A percentile compares a stretch with the other conserved stretches of the same genome.
Conservation (phyloP, 306 rosid genomes). For the Neltuma alba region DNA sequence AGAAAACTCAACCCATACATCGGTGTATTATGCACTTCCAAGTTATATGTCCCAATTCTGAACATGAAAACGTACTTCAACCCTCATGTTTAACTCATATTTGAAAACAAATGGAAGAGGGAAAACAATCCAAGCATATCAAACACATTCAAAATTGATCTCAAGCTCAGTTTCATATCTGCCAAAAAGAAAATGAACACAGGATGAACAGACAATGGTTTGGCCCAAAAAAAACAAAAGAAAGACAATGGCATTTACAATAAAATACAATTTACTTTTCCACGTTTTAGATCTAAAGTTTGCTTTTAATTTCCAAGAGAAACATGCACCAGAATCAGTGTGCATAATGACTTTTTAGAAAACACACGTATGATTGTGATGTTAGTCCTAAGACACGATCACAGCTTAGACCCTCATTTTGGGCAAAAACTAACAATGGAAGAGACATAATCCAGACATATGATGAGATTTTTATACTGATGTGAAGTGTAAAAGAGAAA, state of each 20-base stretch:
- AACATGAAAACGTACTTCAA: neutral
- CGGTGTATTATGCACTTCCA: neutral
- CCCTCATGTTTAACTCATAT: neutral
- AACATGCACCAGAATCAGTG: constrained; percentile 13
- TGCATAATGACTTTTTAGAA: constrained; percentile 5
- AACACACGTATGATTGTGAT: constrained; percentile 17
- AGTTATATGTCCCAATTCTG: neutral
- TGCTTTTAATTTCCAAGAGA: constrained; percentile 15
- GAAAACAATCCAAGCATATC: neutral
- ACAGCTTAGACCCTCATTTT: constrained; percentile 5
- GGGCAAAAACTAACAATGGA: neutral
- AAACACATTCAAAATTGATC: neutral
- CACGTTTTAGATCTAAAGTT: constrained; percentile 4
- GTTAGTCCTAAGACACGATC: neutral
- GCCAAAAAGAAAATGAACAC: neutral
- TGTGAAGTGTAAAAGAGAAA: constrained; percentile 22
- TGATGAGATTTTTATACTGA: neutral
- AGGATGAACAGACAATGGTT: neutral
- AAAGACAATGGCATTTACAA: neutral
- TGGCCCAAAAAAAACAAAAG: no score
- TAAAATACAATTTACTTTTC: neutral
- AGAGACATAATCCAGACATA: no score
- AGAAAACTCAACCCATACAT: neutral
- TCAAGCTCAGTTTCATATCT: neutral
- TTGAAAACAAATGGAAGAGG: no score